phyloP scores from a whole-genome alignment of 495 filamentous ascomycete species.

The Pyrenula aspistea region DNA sequence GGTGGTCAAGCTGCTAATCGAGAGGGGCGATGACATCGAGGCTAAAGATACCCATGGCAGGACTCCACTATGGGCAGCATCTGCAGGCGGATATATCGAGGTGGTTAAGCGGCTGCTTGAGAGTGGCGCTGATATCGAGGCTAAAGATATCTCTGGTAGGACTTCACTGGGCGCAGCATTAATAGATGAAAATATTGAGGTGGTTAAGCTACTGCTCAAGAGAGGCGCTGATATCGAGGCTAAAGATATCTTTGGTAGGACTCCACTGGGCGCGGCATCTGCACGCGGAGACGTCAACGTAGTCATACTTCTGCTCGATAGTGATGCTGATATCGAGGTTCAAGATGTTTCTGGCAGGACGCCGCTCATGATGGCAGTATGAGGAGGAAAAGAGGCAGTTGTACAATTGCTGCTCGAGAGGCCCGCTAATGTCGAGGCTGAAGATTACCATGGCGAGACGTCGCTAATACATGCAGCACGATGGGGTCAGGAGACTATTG shows the following conservation, averaged over 20 bases:
- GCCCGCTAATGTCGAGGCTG: not conserved
- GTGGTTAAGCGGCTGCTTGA: conserved; percentile 13
- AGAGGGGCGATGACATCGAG: not conserved
- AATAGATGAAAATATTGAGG: conserved; percentile 10
- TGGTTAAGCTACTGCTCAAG: no score
- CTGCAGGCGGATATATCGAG: conserved; percentile 10
- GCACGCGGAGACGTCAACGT: no score
- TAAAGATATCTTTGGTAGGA: no score
- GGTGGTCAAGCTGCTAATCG: conserved; percentile 11
- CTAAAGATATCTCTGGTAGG: not conserved
- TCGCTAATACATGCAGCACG: not conserved
- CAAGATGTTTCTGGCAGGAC: no score
- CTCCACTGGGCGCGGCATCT: no score
- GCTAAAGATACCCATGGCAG: not conserved
- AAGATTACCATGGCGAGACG: not conserved
- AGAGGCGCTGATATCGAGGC: no score
- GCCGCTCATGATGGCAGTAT: no score
- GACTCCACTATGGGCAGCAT: conserved; percentile 16
- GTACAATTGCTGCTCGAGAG: conserved; percentile 8
- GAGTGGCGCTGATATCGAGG: not conserved
- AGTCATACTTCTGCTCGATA: no score
- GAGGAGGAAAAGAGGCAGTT: no score
- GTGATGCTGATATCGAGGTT: no score
- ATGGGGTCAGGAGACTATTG: not conserved
- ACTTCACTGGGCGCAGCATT: conserved; percentile 17